A percentile compares a stretch with the other conserved stretches of the same genome.
Evolutionary conservation across 208 protist genomes (phyloP).

Genomic region (Herpetomonas tarakana): DNA sequence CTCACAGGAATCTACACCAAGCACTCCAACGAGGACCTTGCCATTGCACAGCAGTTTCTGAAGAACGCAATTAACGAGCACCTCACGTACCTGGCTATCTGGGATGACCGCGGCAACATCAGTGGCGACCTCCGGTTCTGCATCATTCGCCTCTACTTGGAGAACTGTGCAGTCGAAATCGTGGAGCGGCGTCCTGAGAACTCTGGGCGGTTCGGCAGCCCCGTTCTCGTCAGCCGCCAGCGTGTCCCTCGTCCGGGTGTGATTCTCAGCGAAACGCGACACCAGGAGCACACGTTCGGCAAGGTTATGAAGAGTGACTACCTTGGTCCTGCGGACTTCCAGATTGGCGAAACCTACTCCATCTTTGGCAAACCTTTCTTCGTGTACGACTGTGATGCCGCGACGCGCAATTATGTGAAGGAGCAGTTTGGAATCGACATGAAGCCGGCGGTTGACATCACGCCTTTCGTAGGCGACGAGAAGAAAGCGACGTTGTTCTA

Average conservation of each 20-base stretch:
- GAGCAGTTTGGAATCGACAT: slow-evolving; percentile 56
- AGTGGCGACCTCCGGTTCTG: slow-evolving; percentile 83
- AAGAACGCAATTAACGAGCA: slow-evolving; percentile 87
- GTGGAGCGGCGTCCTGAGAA: slow-evolving; percentile 68
- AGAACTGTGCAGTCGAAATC: slow-evolving; percentile 82
- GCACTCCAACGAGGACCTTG: slow-evolving; percentile 80
- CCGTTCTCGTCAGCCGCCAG: slow-evolving; percentile 73
- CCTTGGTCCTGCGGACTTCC: slow-evolving; percentile 68
- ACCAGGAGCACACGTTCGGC: slow-evolving; percentile 87
- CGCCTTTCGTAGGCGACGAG: slow-evolving; percentile 42
- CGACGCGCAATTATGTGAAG: slow-evolving; percentile 69
- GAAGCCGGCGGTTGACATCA: slow-evolving; percentile 51
- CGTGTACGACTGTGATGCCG: slow-evolving; percentile 76
- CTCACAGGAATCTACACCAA: slow-evolving; percentile 88
- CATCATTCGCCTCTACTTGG: slow-evolving; percentile 66
- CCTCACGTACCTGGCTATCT: slow-evolving; percentile 80
- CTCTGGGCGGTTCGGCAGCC: slow-evolving; percentile 57
- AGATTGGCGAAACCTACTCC: slow-evolving; percentile 78
- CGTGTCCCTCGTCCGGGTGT: slow-evolving; percentile 53
- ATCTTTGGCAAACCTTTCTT: slow-evolving; percentile 85
- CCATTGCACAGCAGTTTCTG: slow-evolving; percentile 81
- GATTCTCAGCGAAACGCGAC: slow-evolving; percentile 41
- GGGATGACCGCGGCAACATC: slow-evolving; percentile 84
- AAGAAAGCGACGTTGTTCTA: slow-evolving; percentile 56
- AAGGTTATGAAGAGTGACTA: slow-evolving; percentile 85